A percentile compares a stretch with the other conserved stretches of the same genome.
Evolutionary conservation across 2,329 filamentous ascomycete species (phyloP).

Genomic region (Fusarium sp.): DNA sequence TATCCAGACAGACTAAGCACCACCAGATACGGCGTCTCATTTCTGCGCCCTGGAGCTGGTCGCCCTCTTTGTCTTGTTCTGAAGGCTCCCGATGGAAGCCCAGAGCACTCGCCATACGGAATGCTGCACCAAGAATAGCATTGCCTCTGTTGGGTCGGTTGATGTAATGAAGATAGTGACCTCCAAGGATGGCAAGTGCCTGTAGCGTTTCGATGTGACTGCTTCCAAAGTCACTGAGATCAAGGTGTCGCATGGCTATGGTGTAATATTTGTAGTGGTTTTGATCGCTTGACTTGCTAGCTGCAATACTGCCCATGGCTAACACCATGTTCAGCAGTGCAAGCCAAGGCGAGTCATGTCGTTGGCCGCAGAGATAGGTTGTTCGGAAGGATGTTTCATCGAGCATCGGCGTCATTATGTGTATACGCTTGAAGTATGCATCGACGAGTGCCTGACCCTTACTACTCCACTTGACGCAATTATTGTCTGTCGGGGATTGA

Average conservation of each 20-base stretch:
- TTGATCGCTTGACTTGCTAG: slow-evolving; percentile 4
- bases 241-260: slow-evolving; percentile 4
- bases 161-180: slow-evolving; percentile 17
- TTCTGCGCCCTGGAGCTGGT: background rate
- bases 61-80: background rate
- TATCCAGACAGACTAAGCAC: slow-evolving; percentile 7
- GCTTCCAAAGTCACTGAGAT: slow-evolving; percentile 5
- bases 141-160: slow-evolving; percentile 17
- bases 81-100: slow-evolving; percentile 10
- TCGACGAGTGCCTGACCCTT: slow-evolving; percentile 10
- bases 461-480: background rate
- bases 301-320: slow-evolving; percentile 7
- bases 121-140: slow-evolving; percentile 12
- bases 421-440: slow-evolving; percentile 11
- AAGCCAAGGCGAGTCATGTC: slow-evolving; percentile 7
- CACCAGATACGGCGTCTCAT: slow-evolving; percentile 14
- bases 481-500: background rate
- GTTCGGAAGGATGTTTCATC: slow-evolving; percentile 13
- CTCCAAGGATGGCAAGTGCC: slow-evolving; percentile 4
- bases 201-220: slow-evolving; percentile 13
- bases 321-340: slow-evolving; percentile 12
- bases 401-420: slow-evolving; percentile 7
- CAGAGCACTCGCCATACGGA: slow-evolving; percentile 14
- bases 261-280: slow-evolving; percentile 14
- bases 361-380: background rate